These are phyloP conservation scores for Thalassiosira profunda DNA, from an alignment of 108 stramenopile genomes.

Conservation along the genomic window DNA sequence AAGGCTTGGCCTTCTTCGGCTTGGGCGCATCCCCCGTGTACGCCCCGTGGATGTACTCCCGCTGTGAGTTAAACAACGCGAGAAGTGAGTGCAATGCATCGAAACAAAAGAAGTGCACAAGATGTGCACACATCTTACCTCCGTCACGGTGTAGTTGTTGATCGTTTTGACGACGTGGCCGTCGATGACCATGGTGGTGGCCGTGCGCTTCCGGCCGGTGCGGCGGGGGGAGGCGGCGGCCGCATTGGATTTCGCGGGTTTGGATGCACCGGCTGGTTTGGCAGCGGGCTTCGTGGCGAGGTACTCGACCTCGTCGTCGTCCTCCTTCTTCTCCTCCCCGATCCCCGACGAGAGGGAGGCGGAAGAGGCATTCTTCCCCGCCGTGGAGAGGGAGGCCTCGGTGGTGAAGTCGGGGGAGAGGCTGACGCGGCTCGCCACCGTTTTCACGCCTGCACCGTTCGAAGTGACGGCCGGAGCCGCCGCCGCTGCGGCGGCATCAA, in stretches of 20 bases:
- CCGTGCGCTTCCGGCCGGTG: constrained; percentile 45
- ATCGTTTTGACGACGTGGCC: constrained; percentile 56
- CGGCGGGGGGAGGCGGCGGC: constrained; percentile 29
- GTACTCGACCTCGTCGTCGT: neutral
- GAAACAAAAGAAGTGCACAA: too few species aligned
- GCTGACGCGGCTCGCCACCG: too few species aligned
- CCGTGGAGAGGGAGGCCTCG: too few species aligned
- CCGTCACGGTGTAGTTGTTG: constrained; percentile 64
- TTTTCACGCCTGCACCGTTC: too few species aligned
- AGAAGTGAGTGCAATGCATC: too few species aligned
- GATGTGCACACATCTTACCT: too few species aligned
- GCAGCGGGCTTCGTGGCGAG: neutral
- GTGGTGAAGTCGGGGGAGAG: too few species aligned
- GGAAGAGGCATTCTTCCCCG: too few species aligned
- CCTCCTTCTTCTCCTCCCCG: constrained; percentile 6
- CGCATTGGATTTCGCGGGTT: neutral
- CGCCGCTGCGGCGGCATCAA: too few species aligned
- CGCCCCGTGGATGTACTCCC: constrained; percentile 46
- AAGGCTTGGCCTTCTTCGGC: constrained; percentile 20
- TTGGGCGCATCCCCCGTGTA: constrained; percentile 22
- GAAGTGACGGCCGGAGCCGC: too few species aligned
- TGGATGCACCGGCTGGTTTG: neutral
- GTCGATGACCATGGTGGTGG: constrained; percentile 55
- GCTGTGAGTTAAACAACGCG: too few species aligned
- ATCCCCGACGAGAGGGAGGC: too few species aligned